Percentiles rank a stretch among this genome's conserved stretches.
These are phyloP conservation scores for Blepharisma japonicum DNA, from an alignment of 73 alveolate species.

Conservation along the genomic window DNA sequence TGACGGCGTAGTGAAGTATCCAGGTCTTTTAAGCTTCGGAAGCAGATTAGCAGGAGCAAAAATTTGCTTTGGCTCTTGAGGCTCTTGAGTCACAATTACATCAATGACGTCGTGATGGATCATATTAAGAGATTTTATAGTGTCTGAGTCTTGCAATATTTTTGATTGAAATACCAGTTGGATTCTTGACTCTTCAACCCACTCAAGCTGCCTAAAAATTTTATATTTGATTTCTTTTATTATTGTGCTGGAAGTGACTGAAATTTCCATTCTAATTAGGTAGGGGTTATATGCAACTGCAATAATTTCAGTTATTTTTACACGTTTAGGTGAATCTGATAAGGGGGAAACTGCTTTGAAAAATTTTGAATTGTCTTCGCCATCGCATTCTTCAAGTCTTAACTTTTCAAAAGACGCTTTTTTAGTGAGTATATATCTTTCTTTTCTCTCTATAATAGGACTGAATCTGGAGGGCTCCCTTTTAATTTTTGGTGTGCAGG, in stretches of 20 bases:
- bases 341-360: not conserved
- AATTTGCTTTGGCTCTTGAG: too few relatives aligned
- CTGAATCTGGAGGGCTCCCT: too few relatives aligned
- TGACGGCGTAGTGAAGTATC: not conserved
- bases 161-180: not conserved
- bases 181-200: not conserved
- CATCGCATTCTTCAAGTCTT: not conserved
- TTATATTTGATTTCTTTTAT: not conserved
- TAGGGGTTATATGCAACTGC: not conserved
- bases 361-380: not conserved
- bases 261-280: not conserved
- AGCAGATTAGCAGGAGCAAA: not conserved
- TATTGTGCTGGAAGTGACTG: not conserved
- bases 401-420: slow-evolving; percentile 1
- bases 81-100: too few relatives aligned
- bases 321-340: not conserved
- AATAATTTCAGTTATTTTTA: not conserved
- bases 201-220: not conserved
- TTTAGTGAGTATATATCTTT: not conserved
- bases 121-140: not conserved
- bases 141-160: not conserved
- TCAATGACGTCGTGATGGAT: not conserved
- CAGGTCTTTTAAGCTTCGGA: not conserved
- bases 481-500: too few relatives aligned
- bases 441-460: too few relatives aligned